These are phyloP conservation scores for Solanum chmielewskii DNA, from an alignment of 257 asterid genomes.

Conservation along the genomic window DNA sequence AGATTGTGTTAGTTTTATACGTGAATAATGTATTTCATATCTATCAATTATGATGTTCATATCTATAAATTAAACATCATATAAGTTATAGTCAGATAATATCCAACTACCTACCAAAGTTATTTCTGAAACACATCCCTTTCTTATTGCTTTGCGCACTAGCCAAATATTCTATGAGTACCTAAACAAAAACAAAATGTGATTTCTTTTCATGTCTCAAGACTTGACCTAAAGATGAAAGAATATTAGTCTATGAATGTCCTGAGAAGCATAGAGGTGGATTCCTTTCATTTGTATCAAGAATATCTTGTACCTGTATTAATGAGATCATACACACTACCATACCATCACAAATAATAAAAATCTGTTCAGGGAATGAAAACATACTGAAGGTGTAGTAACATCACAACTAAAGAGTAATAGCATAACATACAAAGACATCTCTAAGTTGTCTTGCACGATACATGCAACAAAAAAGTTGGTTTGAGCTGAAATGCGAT, in stretches of 20 bases:
- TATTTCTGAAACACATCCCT: neutral
- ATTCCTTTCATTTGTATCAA: neutral
- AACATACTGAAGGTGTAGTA: neutral
- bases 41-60: no score
- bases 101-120: neutral
- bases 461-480: neutral
- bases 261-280: neutral
- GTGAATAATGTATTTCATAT: neutral
- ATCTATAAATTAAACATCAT: no score
- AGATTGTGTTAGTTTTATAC: neutral
- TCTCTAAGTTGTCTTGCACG: neutral
- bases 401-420: neutral
- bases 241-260: neutral
- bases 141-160: neutral
- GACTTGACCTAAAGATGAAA: neutral
- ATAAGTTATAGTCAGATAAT: neutral
- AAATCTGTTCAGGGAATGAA: neutral
- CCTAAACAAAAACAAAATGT: neutral
- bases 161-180: neutral
- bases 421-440: neutral
- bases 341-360: neutral
- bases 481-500: neutral
- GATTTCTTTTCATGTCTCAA: neutral
- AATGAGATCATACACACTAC: neutral
- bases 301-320: neutral